Percentiles rank a stretch among this genome's conserved stretches.
These are phyloP conservation scores for Rhamnella rubrinervis DNA, from an alignment of 331 rosid genomes.

Conservation along the genomic window DNA sequence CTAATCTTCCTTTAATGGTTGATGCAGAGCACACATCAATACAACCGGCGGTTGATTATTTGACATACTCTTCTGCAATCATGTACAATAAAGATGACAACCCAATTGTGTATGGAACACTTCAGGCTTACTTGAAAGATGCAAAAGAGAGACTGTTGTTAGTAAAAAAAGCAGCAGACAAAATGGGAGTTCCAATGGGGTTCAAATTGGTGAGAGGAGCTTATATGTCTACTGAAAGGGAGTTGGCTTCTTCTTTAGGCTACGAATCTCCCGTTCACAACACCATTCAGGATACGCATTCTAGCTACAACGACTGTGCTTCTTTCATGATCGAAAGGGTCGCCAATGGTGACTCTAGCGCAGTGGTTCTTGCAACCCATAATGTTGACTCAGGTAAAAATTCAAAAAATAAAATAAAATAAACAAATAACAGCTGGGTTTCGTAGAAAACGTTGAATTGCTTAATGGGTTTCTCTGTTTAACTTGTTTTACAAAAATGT, in stretches of 20 bases:
- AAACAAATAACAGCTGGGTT: not conserved
- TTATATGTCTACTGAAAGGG: slow-evolving; percentile 74
- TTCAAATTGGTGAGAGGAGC: slow-evolving; percentile 92
- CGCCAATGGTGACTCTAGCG: slow-evolving; percentile 52
- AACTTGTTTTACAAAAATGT: not conserved
- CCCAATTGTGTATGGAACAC: slow-evolving; percentile 62
- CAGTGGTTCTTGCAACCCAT: slow-evolving; percentile 80
- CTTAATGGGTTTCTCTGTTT: not conserved
- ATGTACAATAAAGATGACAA: slow-evolving; percentile 44
- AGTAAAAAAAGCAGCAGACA: slow-evolving; percentile 46
- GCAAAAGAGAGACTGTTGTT: slow-evolving; percentile 62
- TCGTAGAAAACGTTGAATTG: not conserved
- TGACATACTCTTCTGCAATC: slow-evolving; percentile 70
- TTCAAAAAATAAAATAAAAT: not conserved
- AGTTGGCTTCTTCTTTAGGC: slow-evolving; percentile 58
- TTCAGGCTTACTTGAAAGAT: slow-evolving; percentile 81
- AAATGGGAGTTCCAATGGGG: slow-evolving; percentile 67
- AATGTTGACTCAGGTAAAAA: slow-evolving; percentile 75
- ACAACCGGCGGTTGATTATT: slow-evolving; percentile 93
- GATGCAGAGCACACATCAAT: slow-evolving; percentile 83
- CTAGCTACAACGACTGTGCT: slow-evolving; percentile 67
- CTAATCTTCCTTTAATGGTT: slow-evolving; percentile 53
- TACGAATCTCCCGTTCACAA: slow-evolving; percentile 72
- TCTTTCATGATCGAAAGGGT: slow-evolving; percentile 61
- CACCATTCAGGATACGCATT: slow-evolving; percentile 64